Percentiles rank a stretch among this genome's conserved stretches.
phyloP scores from a whole-genome alignment of 306 rosid species.

The Gleditsia sinensis region DNA sequence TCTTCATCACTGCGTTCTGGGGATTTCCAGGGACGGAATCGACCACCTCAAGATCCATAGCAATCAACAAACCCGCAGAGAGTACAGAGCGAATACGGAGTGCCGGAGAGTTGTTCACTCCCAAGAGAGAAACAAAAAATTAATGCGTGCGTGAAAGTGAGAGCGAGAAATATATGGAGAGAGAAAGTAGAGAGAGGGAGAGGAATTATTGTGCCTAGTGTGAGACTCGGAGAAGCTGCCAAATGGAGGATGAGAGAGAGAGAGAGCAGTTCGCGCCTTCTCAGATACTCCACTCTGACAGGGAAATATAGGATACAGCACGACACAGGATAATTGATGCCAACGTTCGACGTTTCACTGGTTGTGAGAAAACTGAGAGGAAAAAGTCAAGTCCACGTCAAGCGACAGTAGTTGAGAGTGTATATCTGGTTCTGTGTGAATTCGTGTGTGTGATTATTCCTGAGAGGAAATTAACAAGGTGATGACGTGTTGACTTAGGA shows the following conservation, averaged over 20 bases:
- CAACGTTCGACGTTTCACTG: not conserved
- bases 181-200: not conserved
- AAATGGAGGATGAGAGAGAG: not conserved
- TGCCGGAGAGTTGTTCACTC: slow-evolving; percentile 1
- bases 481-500: not conserved
- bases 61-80: slow-evolving; percentile 2
- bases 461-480: not conserved
- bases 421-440: not conserved
- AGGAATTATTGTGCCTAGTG: not conserved
- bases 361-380: not conserved
- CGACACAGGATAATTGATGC: not conserved
- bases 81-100: not conserved
- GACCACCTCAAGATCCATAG: slow-evolving; percentile 49
- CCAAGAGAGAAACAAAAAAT: not conserved
- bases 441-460: not conserved
- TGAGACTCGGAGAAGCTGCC: not conserved
- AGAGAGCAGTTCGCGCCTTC: slow-evolving; percentile 13
- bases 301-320: not conserved
- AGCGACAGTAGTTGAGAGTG: not conserved
- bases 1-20: slow-evolving; percentile 39
- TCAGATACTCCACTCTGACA: not conserved
- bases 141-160: not conserved
- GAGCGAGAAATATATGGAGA: not conserved
- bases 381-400: not conserved
- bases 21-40: slow-evolving; percentile 18